Conservation (phyloP, 148 eudicot genomes). For the Hydrangea macrophylla region DNA sequence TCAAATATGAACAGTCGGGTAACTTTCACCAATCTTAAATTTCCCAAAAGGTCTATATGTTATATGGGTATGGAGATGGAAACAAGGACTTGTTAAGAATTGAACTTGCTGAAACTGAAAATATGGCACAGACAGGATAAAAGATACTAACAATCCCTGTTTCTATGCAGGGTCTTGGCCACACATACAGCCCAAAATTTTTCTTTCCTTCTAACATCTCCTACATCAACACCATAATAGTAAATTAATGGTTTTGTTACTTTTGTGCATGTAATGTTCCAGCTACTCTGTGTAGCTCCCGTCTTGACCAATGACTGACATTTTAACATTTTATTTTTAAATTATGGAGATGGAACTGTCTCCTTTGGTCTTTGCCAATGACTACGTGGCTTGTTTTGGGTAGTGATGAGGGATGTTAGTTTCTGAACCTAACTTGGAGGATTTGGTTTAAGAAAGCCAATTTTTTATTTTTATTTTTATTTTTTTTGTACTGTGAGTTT, state of each 20-base stretch:
- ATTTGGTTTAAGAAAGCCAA: too few species aligned
- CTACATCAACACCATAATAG: not conserved
- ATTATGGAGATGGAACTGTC: too few species aligned
- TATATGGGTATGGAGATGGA: not conserved
- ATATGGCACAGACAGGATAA: too few species aligned
- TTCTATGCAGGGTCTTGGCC: too few species aligned
- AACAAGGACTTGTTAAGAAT: not conserved
- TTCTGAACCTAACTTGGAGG: too few species aligned
- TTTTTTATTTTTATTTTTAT: too few species aligned
- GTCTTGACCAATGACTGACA: not conserved
- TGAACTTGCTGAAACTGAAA: not conserved
- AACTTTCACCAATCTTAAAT: slow-evolving; percentile 12
- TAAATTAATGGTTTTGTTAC: not conserved
- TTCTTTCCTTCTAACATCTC: too few species aligned
- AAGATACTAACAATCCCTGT: too few species aligned
- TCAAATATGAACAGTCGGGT: slow-evolving; percentile 36
- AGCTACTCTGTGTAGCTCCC: not conserved
- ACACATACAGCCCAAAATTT: not conserved
- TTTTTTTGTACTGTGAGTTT: too few species aligned
- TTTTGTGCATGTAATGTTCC: not conserved
- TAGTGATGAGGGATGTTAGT: too few species aligned
- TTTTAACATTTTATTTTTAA: not conserved
- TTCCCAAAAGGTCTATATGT: not conserved
- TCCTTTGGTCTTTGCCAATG: too few species aligned
- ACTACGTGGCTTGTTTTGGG: too few species aligned